Evolutionary conservation across 768 basidiomycete genomes (phyloP).

Genomic region (Russula griseocarnosa): DNA sequence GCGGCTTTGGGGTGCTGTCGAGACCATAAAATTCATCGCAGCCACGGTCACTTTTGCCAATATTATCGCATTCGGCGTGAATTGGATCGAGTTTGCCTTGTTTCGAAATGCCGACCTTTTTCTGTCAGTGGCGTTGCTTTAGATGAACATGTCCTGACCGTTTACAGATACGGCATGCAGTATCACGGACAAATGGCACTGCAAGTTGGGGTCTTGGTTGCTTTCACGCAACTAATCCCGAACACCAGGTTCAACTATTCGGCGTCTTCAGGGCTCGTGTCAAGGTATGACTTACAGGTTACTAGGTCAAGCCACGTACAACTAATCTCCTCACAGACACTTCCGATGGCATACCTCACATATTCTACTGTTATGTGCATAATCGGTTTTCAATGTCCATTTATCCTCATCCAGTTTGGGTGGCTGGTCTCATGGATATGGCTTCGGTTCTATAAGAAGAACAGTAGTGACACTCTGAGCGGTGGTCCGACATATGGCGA

Average conservation of each 20-base stretch:
- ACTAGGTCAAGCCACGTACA: neutral
- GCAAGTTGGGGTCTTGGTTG: conserved; percentile 84
- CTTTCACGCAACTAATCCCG: conserved; percentile 96
- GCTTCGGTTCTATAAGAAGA: conserved; percentile 94
- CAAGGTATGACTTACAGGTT: conserved; percentile 54
- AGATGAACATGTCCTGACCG: conserved; percentile 1
- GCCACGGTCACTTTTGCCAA: conserved; percentile 79
- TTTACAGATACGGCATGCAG: conserved; percentile 71
- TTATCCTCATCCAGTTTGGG: conserved; percentile 96
- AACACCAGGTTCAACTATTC: conserved; percentile 93
- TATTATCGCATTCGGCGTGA: conserved; percentile 81
- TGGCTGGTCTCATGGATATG: conserved; percentile 97
- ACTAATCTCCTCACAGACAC: conserved; percentile 46
- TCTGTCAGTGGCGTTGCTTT: conserved; percentile 53
- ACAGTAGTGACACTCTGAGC: conserved; percentile 56
- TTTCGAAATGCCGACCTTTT: conserved; percentile 70
- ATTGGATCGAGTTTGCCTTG: conserved; percentile 79
- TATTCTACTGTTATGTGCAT: conserved; percentile 83
- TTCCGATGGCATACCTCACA: conserved; percentile 94
- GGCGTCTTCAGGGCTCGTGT: conserved; percentile 82
- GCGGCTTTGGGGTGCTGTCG: conserved; percentile 86
- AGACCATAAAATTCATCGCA: conserved; percentile 80
- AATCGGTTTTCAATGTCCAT: conserved; percentile 83
- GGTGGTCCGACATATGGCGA: conserved; percentile 81
- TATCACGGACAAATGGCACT: conserved; percentile 94